Evolutionary conservation across 257 asterid genomes (phyloP).

Genomic region (Solanum tarijense): DNA sequence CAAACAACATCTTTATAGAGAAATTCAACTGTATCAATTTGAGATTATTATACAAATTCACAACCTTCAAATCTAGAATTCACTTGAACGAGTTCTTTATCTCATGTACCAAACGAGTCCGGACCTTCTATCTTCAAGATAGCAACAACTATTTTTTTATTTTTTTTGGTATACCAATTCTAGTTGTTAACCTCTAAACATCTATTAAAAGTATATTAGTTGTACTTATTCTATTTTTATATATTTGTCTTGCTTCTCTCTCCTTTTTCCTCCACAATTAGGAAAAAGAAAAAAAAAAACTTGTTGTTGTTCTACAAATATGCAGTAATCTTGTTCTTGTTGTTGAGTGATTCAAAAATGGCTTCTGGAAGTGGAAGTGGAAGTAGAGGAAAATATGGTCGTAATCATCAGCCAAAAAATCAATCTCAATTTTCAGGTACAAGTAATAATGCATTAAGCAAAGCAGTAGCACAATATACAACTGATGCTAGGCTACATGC

Average conservation of each 20-base stretch:
- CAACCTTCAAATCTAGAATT: neutral
- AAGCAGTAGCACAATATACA: constrained; percentile 44
- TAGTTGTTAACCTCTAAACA: neutral
- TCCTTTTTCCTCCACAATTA: neutral
- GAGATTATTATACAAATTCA: neutral
- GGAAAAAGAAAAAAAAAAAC: neutral
- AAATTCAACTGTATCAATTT: neutral
- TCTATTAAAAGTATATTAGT: neutral
- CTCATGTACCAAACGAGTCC: neutral
- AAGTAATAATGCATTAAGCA: constrained; percentile 28
- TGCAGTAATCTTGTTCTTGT: neutral
- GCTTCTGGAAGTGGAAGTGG: neutral
- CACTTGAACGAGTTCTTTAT: too few relatives aligned
- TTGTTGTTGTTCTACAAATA: neutral
- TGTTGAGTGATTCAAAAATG: neutral
- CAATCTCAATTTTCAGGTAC: constrained; percentile 37
- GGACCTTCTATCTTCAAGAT: neutral
- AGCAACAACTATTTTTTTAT: neutral
- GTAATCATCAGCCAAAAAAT: neutral
- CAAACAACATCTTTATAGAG: neutral
- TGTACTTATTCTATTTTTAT: neutral
- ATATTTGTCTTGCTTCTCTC: neutral
- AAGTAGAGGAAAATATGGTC: neutral
- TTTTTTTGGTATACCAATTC: neutral
- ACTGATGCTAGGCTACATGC: constrained; percentile 41